Conservation (phyloP, 2,329 filamentous ascomycete species). For the Claviceps digitariae region DNA sequence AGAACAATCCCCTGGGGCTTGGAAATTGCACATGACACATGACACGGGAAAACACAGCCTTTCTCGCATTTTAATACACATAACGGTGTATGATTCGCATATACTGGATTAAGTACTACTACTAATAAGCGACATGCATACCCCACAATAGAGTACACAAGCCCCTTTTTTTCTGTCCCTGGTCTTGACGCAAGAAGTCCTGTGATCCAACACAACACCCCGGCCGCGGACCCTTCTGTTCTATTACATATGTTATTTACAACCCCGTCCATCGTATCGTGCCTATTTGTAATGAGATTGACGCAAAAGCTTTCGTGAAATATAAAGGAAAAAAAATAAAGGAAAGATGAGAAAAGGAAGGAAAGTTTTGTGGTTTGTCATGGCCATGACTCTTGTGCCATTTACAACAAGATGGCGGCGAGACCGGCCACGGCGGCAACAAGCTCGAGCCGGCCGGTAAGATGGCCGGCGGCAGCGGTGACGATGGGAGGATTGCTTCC, state of each 20-base stretch:
- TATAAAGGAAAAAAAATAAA: background rate
- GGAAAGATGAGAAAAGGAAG: background rate
- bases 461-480: conserved; percentile 19
- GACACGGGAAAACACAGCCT: too few relatives aligned
- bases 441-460: conserved; percentile 16
- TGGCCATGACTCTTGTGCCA: background rate
- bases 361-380: background rate
- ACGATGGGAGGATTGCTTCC: conserved; percentile 9
- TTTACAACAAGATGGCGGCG: conserved; percentile 15
- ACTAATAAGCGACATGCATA: background rate
- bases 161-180: too few relatives aligned
- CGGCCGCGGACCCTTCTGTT: too few relatives aligned
- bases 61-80: too few relatives aligned
- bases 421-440: conserved; percentile 19
- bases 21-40: too few relatives aligned
- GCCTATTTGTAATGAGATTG: background rate
- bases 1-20: too few relatives aligned
- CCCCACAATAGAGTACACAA: background rate
- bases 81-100: background rate
- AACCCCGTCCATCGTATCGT: background rate
- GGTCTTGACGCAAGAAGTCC: too few relatives aligned
- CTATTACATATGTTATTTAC: too few relatives aligned
- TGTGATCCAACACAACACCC: too few relatives aligned
- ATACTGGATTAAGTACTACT: background rate
- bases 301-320: background rate